Base-by-base conservation (phyloP, 495 filamentous ascomycete genomes). In the Amphirosellinia nigrospora region DNA sequence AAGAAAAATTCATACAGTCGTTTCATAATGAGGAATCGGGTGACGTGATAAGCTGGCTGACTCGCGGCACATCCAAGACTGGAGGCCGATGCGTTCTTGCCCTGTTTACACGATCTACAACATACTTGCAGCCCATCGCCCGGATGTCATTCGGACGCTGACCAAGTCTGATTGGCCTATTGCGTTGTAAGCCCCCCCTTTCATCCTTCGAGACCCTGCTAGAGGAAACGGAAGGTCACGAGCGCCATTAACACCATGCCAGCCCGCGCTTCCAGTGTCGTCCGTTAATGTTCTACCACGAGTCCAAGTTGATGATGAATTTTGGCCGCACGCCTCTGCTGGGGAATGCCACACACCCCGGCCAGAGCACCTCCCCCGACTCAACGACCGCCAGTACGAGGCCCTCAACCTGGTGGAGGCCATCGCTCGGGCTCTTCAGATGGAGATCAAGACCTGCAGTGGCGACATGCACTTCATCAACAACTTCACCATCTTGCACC, bases 381-480 rank as follows among this genome's bases (percentile, higher is more conserved):
- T 91, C 66, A 89, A 82, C 48, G 79, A 81, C 23, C 82, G 83
- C 53, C 90, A 92, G 65, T 73, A 81, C 62, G 88, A 90, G 77
- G 90, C 89, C 7, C 79, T 92, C 34, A 88, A 91, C 70, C 83
- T 87, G 48, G 81, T 92, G 45, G 88, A 91, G 76, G 82, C 84
- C 60, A 83, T 87, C 50, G 89, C 90, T 7, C 78, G 79, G 66
- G 85, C 88, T 48, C 84, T 88, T 66, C 80, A 85, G 66, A 67
- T 90, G 32, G 83, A 84, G 70, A 81, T 90, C 55, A 77, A 81
- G 67, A 82, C 81, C 5, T 80, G 86, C 70, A 83, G 84, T 26
- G 92, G 92, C 23, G 92, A 94, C 78, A 86, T 94, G 68, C 88
- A 89, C 72, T 92, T 90, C 77, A 86, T 91, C 79, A 93, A 94